Percentiles rank a stretch among this genome's conserved stretches.
Conservation (phyloP, 148 eudicot genomes). For the Nepenthes gracilis region DNA sequence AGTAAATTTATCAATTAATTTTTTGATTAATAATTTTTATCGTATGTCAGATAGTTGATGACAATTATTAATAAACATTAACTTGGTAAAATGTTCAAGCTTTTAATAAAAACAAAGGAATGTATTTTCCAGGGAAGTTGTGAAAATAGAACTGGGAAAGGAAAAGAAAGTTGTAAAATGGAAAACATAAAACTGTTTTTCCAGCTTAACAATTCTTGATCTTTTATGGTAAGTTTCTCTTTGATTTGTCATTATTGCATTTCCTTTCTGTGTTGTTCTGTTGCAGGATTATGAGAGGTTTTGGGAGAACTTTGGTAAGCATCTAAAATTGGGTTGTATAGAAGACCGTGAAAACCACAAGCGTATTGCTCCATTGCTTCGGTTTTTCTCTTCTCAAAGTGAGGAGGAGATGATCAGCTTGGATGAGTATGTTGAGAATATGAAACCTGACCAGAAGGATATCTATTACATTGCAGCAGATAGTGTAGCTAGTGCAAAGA, state of each 20-base stretch:
- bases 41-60: too few species aligned
- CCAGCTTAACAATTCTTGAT: too few species aligned
- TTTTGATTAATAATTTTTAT: too few species aligned
- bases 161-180: too few species aligned
- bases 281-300: constrained; percentile 77
- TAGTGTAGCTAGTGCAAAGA: constrained; percentile 85
- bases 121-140: too few species aligned
- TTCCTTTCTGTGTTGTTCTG: background rate
- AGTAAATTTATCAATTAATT: too few species aligned
- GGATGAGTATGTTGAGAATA: constrained; percentile 88
- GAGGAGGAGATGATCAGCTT: constrained; percentile 80
- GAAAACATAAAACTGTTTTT: too few species aligned
- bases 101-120: too few species aligned
- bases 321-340: constrained; percentile 83
- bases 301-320: constrained; percentile 95
- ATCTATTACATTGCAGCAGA: constrained; percentile 87
- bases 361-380: constrained; percentile 84
- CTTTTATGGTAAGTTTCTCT: background rate
- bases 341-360: constrained; percentile 93
- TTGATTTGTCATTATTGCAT: background rate
- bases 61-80: too few species aligned
- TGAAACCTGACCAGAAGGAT: constrained; percentile 92
- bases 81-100: too few species aligned
- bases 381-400: constrained; percentile 91
- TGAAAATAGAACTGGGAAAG: too few species aligned